A percentile compares a stretch with the other conserved stretches of the same genome.
Evolutionary conservation across 148 eudicot genomes (phyloP).

Genomic region (Chenopodium berlandieri): DNA sequence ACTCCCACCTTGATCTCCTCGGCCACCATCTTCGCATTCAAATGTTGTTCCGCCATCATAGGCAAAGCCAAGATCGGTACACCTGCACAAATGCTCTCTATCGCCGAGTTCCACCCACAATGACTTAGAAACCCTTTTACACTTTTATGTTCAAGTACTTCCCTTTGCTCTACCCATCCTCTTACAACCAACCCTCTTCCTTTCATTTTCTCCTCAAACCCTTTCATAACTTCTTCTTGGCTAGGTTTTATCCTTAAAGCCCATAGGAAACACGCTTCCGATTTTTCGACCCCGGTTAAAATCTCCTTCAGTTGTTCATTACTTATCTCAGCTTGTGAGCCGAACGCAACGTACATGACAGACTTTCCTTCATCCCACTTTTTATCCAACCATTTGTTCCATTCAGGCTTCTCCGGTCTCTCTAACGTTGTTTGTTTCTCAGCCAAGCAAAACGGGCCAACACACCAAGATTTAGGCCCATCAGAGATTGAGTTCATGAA

Average conservation of each 20-base stretch:
- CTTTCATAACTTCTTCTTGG: constrained; percentile 27
- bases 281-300: constrained; percentile 45
- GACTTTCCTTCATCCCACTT: constrained; percentile 27
- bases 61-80: constrained; percentile 78
- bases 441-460: constrained; percentile 70
- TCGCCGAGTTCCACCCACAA: constrained; percentile 79
- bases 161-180: constrained; percentile 71
- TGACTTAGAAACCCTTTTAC: constrained; percentile 64
- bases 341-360: constrained; percentile 68
- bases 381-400: constrained; percentile 58
- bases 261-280: constrained; percentile 60
- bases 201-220: constrained; percentile 42
- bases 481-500: constrained; percentile 22
- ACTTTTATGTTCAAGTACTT: constrained; percentile 39
- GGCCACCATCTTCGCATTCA: constrained; percentile 63
- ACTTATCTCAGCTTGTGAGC: constrained; percentile 61
- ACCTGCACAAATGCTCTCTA: constrained; percentile 59
- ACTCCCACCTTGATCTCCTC: constrained; percentile 65
- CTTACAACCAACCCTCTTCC: constrained; percentile 53
- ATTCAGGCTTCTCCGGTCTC: constrained; percentile 25
- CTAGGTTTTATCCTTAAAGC: constrained; percentile 41
- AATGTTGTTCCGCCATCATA: constrained; percentile 68
- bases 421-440: constrained; percentile 6
- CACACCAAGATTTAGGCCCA: constrained; percentile 38
- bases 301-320: constrained; percentile 49